Base-by-base conservation (phyloP, 495 filamentous ascomycete species). In the Tetracladium setigerum region DNA sequence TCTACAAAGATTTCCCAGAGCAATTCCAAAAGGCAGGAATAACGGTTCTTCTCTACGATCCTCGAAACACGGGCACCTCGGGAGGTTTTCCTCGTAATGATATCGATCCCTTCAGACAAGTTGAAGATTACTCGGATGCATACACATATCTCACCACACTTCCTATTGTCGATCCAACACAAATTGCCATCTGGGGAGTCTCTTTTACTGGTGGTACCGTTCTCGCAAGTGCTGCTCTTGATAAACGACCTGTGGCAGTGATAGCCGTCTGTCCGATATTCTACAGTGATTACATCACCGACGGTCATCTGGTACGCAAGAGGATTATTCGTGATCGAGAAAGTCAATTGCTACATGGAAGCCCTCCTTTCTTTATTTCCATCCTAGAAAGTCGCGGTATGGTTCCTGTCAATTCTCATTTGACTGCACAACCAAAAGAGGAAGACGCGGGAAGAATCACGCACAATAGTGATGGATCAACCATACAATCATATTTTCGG, bases 111-210 rank as follows among this genome's bases (percentile, higher is more conserved):
- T 4, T 56, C 1, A 56, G 60, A 35, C 51, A 60, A 37, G 56
- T 55, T 0, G 59, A 61, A 30, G 70, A 75, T 40, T 55, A 62
- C 19, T 66, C 57, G 11, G 70, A 73, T 50, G 62, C 62, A 0
- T 30, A 66, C 19, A 69, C 54, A 11, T 67, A 55, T 36, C 51
- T 71, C 2, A 32, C 30, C 3, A 51, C 24, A 4, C 57, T 50
- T 2, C 53, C 66, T 0, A 41, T 31, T 14, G 64, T 72, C 7
- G 63, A 71, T 37, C 33, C 50, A 11, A 8, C 49, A 3, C 1
- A n/a, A 0, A 64, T 71, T 7, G 55, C 74, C 2, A 72, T 79
- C 57, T 80, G 70, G 62, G 67, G 69, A 2, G 61, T 78, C 39
- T 72, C 76, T 6, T 55, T 68, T 36, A 67, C 59, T 5, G 67